Evolutionary conservation across 176 grass and related monocot species (phyloP).

Genomic region (Olyra latifolia): DNA sequence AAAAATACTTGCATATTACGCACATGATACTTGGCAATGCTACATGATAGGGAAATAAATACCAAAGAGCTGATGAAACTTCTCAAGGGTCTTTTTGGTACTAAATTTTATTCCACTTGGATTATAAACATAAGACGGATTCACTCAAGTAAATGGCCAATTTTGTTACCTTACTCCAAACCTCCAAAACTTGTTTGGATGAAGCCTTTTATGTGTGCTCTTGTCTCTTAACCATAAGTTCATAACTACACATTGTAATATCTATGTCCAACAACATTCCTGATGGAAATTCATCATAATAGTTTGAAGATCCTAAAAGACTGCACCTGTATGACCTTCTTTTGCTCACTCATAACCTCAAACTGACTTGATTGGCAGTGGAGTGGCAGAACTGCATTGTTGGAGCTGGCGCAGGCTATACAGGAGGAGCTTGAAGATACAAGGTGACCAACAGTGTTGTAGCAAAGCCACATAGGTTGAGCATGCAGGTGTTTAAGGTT

Average conservation of each 20-base stretch:
- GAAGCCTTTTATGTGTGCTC: constrained; percentile 1
- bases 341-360: neutral
- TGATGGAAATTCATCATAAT: neutral
- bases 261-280: neutral
- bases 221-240: neutral
- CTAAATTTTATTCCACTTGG: neutral
- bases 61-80: constrained; percentile 9
- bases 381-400: neutral
- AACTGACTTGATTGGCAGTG: neutral
- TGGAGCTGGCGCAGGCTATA: neutral
- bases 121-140: constrained; percentile 13
- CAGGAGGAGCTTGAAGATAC: neutral
- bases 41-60: constrained; percentile 27
- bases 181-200: neutral
- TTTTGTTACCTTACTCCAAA: constrained; percentile 2
- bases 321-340: neutral
- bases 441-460: neutral
- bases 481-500: neutral
- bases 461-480: neutral
- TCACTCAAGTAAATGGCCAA: neutral
- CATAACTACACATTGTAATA: neutral
- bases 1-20: neutral
- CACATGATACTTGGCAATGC: neutral
- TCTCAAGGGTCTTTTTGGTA: neutral
- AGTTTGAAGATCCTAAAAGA: neutral